Conservation (phyloP, 495 filamentous ascomycete genomes). For the Endocarpon pusillum region DNA sequence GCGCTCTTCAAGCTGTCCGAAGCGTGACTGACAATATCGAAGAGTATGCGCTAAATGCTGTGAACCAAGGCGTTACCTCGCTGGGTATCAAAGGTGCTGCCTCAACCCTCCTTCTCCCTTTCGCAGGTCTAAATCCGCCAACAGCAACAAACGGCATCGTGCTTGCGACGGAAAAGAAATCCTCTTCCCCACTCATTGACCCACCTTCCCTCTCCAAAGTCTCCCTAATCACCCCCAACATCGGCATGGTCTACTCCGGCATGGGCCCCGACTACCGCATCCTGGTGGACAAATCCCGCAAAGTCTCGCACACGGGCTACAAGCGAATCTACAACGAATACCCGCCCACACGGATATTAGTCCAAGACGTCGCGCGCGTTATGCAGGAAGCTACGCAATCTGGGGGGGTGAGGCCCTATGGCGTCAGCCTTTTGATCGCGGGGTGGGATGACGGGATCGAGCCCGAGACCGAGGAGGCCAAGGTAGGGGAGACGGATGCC, state of each 20-base stretch:
- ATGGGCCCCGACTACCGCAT: constrained; percentile 99
- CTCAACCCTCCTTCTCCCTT: background rate
- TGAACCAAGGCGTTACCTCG: constrained; percentile 97
- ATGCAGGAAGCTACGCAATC: constrained; percentile 99
- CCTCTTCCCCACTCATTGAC: constrained; percentile 87
- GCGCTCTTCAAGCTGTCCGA: background rate
- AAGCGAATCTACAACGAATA: constrained; percentile 99
- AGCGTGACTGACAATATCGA: constrained; percentile 3
- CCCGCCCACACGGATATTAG: constrained; percentile 92
- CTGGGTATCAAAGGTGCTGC: constrained; percentile 85
- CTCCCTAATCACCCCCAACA: constrained; percentile 93
- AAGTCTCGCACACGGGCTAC: constrained; percentile 97
- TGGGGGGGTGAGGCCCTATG: constrained; percentile 94
- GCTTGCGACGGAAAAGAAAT: constrained; percentile 98
- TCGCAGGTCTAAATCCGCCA: background rate
- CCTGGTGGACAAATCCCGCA: constrained; percentile 90
- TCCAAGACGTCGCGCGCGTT: constrained; percentile 92
- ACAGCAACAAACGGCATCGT: constrained; percentile 96
- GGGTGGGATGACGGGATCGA: constrained; percentile 96
- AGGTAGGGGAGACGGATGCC: constrained; percentile 32
- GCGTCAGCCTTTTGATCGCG: constrained; percentile 84
- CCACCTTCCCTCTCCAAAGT: constrained; percentile 91
- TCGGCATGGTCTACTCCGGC: constrained; percentile 98
- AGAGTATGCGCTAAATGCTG: constrained; percentile 99
- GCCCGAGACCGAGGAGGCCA: constrained; percentile 45